Conservation (phyloP, 2,329 filamentous ascomycete species). For the Ophiosphaerella herpotricha region DNA sequence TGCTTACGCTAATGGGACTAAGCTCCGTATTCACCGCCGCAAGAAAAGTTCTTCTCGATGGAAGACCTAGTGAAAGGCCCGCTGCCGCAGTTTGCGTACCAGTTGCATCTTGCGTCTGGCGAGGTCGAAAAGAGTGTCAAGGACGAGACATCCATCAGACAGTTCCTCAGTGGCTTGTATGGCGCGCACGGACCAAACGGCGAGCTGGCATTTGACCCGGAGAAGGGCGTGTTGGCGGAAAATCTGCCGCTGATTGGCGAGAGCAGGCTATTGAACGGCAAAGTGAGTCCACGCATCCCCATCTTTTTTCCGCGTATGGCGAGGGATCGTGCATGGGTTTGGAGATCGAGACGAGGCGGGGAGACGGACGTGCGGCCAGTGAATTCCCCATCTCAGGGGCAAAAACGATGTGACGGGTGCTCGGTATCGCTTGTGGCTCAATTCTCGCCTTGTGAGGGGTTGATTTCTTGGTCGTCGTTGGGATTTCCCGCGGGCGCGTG, state of each 20-base stretch:
- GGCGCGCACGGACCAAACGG: constrained; percentile 65
- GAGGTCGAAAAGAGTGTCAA: constrained; percentile 55
- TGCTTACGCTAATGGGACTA: not conserved
- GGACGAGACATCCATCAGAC: constrained; percentile 65
- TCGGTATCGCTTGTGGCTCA: not conserved
- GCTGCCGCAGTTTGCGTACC: constrained; percentile 78
- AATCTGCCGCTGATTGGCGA: constrained; percentile 62
- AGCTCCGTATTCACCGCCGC: constrained; percentile 65
- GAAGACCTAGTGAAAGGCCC: constrained; percentile 62
- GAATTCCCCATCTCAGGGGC: not conserved
- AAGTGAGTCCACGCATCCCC: constrained; percentile 49
- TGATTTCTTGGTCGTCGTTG: too few relatives aligned
- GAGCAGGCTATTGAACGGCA: constrained; percentile 64
- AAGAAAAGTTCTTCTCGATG: constrained; percentile 58
- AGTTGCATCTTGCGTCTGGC: constrained; percentile 75
- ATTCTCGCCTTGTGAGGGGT: not conserved
- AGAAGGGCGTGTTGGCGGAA: constrained; percentile 67
- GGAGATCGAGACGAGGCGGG: not conserved
- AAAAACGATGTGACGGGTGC: too few relatives aligned
- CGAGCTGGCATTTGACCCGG: constrained; percentile 62
- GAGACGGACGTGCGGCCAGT: not conserved
- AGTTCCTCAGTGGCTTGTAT: constrained; percentile 73
- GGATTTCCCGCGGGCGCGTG: too few relatives aligned
- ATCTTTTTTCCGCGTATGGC: not conserved
- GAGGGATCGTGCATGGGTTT: too few relatives aligned